Evolutionary conservation across 805 yeast species (phyloP), one percentile per base, ranked within the genome.

Genomic region (Kazachstania viticola): DNA sequence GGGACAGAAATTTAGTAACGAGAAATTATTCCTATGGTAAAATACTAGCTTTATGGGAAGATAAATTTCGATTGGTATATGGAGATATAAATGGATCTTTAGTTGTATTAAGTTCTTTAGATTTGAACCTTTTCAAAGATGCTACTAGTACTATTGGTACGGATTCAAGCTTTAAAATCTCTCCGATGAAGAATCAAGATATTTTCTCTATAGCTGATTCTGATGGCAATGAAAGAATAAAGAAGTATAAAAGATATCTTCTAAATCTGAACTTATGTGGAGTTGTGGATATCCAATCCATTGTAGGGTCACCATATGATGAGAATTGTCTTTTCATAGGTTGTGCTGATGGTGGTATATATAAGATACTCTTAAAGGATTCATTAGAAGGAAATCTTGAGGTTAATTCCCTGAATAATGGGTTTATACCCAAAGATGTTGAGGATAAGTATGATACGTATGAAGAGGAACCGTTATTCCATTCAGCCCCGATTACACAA

Each of bases 301-400:
- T 36, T 5, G 27, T 21, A 12, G 33, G 38, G 3, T 38, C 49
- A n/a, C 41, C 46, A 4, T 34, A 35, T 15, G 42, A 50, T 33
- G 39, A 41, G 3, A 39, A 44, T n/a, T 30, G 38, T 29, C 13
- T 49, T 3, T 49, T 43, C 25, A 21, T 46, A 13, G 53, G 54
- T 11, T 35, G 44, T 12, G 51, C 45, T 27, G 51, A 48, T 23
- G 56, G 56, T 14, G 52, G 49, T 4, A 48, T 51, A 13, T 51
- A 48, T 36, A 48, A 42, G 31, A 19, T 50, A 11, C 14, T 28
- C 3, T 28, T 41, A 13, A 27, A 29, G 4, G 39, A 41, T 16
- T 27, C 9, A n/a, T 8, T 30, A 3, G 29, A 29, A 5, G 24
- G 31, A 4, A 27, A 28, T 7, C 21, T 43, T 25, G 23, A 28